Evolutionary conservation across 1,284 basidiomycete species (phyloP), one percentile per base, ranked within the genome.

Genomic region (Schizopora paradoxa): DNA sequence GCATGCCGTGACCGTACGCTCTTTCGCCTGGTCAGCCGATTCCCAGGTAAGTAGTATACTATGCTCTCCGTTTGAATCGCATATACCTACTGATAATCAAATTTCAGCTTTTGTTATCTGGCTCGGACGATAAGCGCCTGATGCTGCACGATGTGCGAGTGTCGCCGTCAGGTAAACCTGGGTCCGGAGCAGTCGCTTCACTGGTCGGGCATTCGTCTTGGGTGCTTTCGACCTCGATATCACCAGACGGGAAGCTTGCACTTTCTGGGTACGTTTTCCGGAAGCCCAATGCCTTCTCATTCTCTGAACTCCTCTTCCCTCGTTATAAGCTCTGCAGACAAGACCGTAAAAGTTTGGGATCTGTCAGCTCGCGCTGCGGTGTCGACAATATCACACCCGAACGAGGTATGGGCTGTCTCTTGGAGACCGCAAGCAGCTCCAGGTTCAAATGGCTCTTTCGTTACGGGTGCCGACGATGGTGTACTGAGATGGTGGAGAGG

Each of bases 271-370:
- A 61, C 53, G 79, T 34, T 49, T 14, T 41, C 39, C n/a, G 45
- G 40, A 22, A 14, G 41, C 36, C 22, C 6, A 21, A 16, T 28
- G 16, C 18, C 13, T 21, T 21, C 23, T 19, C 14, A 13, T 23
- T 14, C 39, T 25, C 22, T 29, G 3, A 40, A 29, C 14, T 26
- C 14, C 23, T 11, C 10, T 26, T 22, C 11, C 4, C 32, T 23
- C n/a, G 26, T 21, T 37, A n/a, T 25, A 53, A 89, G 87, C 10
- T 89, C 87, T 35, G 85, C 89, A 10, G 91, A 94, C 64, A 86
- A 83, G 60, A 81, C 79, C 2, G 79, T 91, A 56, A 91, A 90
- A 60, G 77, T 93, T 2, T 94, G 91, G 91, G 91, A 94, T 58
- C 75, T 93, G 36, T 77, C 73, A 1, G 76, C 88, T 23, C 79